phyloP scores from a whole-genome alignment of 768 basidiomycete genomes.

The Solioccasus polychromus region DNA sequence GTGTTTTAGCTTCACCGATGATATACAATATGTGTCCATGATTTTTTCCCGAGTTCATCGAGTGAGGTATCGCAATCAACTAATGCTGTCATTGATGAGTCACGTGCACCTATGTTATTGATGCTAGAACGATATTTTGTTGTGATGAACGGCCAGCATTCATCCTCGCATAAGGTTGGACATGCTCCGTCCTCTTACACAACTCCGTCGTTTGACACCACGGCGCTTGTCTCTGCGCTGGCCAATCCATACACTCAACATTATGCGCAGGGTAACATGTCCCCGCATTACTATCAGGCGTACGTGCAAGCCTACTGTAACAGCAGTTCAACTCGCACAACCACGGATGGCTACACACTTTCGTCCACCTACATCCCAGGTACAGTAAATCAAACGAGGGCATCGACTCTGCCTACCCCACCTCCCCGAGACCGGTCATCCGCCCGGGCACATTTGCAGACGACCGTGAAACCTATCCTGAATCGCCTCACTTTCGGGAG shows the following conservation, averaged over 20 bases:
- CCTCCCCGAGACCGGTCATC: slow-evolving; percentile 3
- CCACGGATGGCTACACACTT: slow-evolving; percentile 35
- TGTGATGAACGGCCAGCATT: slow-evolving; percentile 13
- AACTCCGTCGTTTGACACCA: slow-evolving; percentile 21
- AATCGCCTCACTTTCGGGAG: slow-evolving; percentile 24
- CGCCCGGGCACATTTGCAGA: slow-evolving; percentile 1
- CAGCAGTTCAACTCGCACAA: slow-evolving; percentile 20
- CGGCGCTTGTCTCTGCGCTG: slow-evolving; percentile 23
- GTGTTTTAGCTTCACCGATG: slow-evolving; percentile 26
- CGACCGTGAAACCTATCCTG: slow-evolving; percentile 10
- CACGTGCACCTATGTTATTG: slow-evolving; percentile 26
- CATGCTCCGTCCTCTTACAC: slow-evolving; percentile 14
- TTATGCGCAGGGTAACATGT: slow-evolving; percentile 30
- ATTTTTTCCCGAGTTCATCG: slow-evolving; percentile 3
- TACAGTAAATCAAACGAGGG: background rate
- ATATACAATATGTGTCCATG: slow-evolving; percentile 25
- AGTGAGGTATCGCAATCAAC: slow-evolving; percentile 4
- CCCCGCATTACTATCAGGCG: slow-evolving; percentile 56
- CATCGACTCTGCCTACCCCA: background rate
- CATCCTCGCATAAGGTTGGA: slow-evolving; percentile 3
- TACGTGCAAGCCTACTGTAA: slow-evolving; percentile 38
- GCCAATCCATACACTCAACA: slow-evolving; percentile 29
- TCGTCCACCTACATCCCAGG: slow-evolving; percentile 38
- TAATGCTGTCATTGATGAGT: slow-evolving; percentile 4
- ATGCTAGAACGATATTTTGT: too few relatives aligned